Evolutionary conservation across 2,329 filamentous ascomycete genomes (phyloP).

Genomic region (Apiospora malaysiana): DNA sequence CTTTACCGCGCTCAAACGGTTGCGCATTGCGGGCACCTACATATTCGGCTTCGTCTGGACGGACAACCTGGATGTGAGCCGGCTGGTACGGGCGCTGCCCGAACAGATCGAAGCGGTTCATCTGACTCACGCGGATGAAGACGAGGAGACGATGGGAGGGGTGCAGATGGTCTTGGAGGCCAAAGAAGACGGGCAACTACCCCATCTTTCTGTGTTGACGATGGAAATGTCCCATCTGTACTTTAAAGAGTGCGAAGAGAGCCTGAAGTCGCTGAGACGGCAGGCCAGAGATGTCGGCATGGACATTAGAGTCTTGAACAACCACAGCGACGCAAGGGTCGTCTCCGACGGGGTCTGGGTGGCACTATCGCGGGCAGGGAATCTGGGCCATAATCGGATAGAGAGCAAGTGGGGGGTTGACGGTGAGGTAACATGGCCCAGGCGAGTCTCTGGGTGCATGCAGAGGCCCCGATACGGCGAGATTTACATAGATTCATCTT

Average conservation of each 20-base stretch:
- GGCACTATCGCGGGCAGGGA: not conserved
- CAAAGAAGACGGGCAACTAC: slow-evolving; percentile 15
- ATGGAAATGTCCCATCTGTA: slow-evolving; percentile 19
- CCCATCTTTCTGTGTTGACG: slow-evolving; percentile 10
- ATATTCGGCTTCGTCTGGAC: slow-evolving; percentile 26
- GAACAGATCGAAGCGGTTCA: slow-evolving; percentile 22
- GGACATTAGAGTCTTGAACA: slow-evolving; percentile 20
- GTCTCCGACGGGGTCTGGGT: slow-evolving; percentile 1
- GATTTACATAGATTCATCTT: not conserved
- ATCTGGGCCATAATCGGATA: not conserved
- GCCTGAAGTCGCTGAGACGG: not conserved
- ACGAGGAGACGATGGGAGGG: slow-evolving; percentile 25
- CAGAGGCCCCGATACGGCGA: slow-evolving; percentile 9
- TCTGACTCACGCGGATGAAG: slow-evolving; percentile 25
- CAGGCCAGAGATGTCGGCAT: slow-evolving; percentile 13
- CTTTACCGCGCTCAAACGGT: slow-evolving; percentile 24
- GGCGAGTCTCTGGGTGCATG: slow-evolving; percentile 24
- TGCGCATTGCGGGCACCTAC: slow-evolving; percentile 25
- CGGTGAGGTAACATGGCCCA: slow-evolving; percentile 19
- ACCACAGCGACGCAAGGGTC: slow-evolving; percentile 21
- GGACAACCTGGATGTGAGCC: slow-evolving; percentile 20
- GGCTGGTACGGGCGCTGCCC: slow-evolving; percentile 22
- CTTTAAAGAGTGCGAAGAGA: not conserved
- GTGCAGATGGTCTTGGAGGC: slow-evolving; percentile 13
- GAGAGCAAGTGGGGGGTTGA: slow-evolving; percentile 25